Base-by-base conservation (phyloP, 345 rosid species). In the Brassica carinata region DNA sequence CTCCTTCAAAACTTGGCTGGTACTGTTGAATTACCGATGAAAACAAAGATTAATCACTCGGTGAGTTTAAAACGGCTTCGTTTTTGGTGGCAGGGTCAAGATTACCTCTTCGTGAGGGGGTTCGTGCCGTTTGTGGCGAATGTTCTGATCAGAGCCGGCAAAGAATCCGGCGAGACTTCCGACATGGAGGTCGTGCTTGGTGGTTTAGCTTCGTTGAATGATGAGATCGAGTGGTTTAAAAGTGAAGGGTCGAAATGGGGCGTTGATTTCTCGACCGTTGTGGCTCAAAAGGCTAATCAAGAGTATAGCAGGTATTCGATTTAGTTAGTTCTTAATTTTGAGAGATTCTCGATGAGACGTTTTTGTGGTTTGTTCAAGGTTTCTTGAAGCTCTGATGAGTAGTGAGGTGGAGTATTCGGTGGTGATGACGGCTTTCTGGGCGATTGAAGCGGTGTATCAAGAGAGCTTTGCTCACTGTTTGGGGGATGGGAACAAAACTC, bases 1-100 rank as follows among this genome's bases (percentile, higher is more conserved):
- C 34, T 75, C 86, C 61, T 93, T 90, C 87, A 91, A 75, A 29
- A 87, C 88, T 26, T 95, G 99, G 99, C 97, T 95, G 91, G 98
- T 92, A 66, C 65, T 61, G n/a, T 59, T 51, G 5, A 64, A 0
- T 57, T 5, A 17, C 19, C 17, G 3, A 30, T 40, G 4, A 33
- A 62, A 19, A 3, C 1, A 18, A 55, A 55, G 33, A 57, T 31
- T 30, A 6, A 40, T 30, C 26, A 58, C n/a, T 30, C 9, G 57
- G 0, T 36, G 55, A 61, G 8, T 19, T 30, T 10, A 7, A 23
- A 58, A 45, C 29, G 69, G 26, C 9, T 64, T 2, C n/a, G 53
- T 18, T 61, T 51, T 43, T 33, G 19, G 30, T 63, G 86, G 30
- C 92, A 93, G 98, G 97, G 85, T 34, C 98, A 95, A 83, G 98